Percentiles rank a stretch among this genome's conserved stretches.
phyloP scores from a whole-genome alignment of 495 filamentous ascomycete genomes.

The Aspergillus carlsbadensis region DNA sequence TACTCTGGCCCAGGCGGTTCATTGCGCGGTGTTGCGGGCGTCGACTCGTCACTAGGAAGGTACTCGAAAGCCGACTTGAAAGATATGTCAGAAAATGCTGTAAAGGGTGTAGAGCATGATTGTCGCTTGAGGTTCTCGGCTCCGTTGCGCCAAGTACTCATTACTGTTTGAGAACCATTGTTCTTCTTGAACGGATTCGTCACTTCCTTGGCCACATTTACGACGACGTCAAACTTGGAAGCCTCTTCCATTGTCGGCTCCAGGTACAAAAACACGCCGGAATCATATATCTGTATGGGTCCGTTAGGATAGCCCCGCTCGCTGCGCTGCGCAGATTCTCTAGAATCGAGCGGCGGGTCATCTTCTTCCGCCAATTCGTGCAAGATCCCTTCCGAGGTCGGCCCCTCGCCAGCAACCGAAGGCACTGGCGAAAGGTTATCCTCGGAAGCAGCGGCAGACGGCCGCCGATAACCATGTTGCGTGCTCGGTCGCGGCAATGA shows the following conservation, averaged over 20 bases:
- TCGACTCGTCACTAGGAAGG: conserved; percentile 48
- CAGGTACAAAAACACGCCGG: conserved; percentile 88
- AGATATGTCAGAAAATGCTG: conserved; percentile 65
- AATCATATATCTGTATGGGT: conserved; percentile 86
- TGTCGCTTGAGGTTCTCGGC: conserved; percentile 34
- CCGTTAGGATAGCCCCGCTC: conserved; percentile 89
- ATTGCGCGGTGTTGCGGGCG: conserved; percentile 52
- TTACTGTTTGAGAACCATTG: conserved; percentile 36
- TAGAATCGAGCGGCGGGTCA: conserved; percentile 70
- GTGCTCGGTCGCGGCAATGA: conserved; percentile 53
- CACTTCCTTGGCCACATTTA: conserved; percentile 96
- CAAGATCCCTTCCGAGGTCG: conserved; percentile 27
- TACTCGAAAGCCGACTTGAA: conserved; percentile 73
- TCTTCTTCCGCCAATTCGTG: conserved; percentile 67
- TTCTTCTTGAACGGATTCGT: conserved; percentile 71
- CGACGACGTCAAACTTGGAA: conserved; percentile 81
- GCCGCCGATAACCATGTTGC: conserved; percentile 30
- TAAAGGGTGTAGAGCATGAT: conserved; percentile 62
- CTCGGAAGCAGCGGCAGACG: conserved; percentile 25
- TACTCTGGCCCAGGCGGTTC: conserved; percentile 72
- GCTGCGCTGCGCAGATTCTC: conserved; percentile 59
- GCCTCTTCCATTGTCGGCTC: conserved; percentile 89
- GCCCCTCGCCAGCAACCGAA: conserved; percentile 26
- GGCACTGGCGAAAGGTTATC: conserved; percentile 30
- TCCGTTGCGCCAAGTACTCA: conserved; percentile 42